These are phyloP conservation scores for Castanea crenata DNA, from an alignment of 306 rosid genomes.

Conservation along the genomic window DNA sequence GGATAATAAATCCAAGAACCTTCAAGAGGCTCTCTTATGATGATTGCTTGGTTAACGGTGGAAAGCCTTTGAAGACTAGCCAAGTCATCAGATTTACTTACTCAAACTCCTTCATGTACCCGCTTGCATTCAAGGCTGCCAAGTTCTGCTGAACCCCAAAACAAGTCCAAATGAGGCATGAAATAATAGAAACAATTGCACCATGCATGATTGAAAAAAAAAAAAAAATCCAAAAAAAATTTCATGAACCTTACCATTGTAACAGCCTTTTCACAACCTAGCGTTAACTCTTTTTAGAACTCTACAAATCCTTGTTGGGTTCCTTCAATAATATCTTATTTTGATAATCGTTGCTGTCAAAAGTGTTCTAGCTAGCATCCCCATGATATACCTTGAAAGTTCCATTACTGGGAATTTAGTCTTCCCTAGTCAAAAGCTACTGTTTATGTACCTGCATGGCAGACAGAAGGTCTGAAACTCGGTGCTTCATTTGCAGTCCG, in stretches of 20 bases:
- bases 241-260: background rate
- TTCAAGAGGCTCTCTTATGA: constrained; percentile 65
- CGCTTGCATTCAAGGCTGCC: constrained; percentile 56
- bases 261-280: background rate
- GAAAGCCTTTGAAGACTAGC: constrained; percentile 39
- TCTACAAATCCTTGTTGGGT: background rate
- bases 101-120: constrained; percentile 64
- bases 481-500: background rate
- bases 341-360: background rate
- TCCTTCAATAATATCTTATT: background rate
- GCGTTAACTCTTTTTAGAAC: background rate
- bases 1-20: constrained; percentile 44
- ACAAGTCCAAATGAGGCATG: background rate
- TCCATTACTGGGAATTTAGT: background rate
- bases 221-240: background rate
- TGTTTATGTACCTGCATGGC: constrained; percentile 19
- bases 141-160: constrained; percentile 42
- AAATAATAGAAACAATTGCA: background rate
- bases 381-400: background rate
- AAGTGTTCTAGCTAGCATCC: background rate
- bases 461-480: background rate
- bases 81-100: constrained; percentile 58
- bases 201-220: background rate
- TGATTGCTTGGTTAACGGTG: constrained; percentile 71
- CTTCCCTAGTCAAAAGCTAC: constrained; percentile 12